phyloP scores from a whole-genome alignment of 2,329 filamentous ascomycete genomes.

The Alternaria metachromatica region DNA sequence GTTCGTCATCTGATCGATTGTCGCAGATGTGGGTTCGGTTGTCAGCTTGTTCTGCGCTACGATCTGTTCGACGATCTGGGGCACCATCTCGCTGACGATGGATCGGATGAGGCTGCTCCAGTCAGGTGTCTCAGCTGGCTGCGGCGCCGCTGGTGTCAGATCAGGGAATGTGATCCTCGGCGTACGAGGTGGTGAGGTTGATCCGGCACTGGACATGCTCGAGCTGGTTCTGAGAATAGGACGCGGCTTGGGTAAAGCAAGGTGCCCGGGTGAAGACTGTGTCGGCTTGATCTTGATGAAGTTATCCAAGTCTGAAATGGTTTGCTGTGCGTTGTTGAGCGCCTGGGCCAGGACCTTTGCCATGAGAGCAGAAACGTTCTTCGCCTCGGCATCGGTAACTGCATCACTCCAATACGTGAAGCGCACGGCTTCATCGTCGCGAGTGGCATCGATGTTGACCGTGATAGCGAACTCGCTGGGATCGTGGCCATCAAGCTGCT shows the following conservation, averaged over 20 bases:
- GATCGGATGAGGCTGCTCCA: conserved; percentile 39
- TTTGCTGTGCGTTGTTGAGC: conserved; percentile 31
- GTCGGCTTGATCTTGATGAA: conserved; percentile 22
- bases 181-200: conserved; percentile 24
- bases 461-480: conserved; percentile 44
- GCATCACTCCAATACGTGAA: conserved; percentile 44
- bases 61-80: conserved; percentile 42
- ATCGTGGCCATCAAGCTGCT: conserved; percentile 39
- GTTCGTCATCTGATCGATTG: conserved; percentile 37
- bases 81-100: conserved; percentile 44
- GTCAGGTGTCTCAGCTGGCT: conserved; percentile 24
- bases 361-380: conserved; percentile 35
- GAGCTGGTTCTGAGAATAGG: conserved; percentile 10
- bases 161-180: conserved; percentile 21
- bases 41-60: conserved; percentile 35
- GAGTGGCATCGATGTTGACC: conserved; percentile 41
- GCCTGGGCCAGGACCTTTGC: conserved; percentile 32
- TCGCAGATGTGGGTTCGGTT: conserved; percentile 23
- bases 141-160: conserved; percentile 3
- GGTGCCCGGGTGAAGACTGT: not conserved
- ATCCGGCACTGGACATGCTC: conserved; percentile 7
- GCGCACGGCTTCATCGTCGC: conserved; percentile 37
- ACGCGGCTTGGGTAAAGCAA: conserved; percentile 7
- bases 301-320: conserved; percentile 33
- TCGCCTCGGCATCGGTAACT: conserved; percentile 36